Evolutionary conservation across 306 rosid species (phyloP).

Genomic region (Trifolium dubium): DNA sequence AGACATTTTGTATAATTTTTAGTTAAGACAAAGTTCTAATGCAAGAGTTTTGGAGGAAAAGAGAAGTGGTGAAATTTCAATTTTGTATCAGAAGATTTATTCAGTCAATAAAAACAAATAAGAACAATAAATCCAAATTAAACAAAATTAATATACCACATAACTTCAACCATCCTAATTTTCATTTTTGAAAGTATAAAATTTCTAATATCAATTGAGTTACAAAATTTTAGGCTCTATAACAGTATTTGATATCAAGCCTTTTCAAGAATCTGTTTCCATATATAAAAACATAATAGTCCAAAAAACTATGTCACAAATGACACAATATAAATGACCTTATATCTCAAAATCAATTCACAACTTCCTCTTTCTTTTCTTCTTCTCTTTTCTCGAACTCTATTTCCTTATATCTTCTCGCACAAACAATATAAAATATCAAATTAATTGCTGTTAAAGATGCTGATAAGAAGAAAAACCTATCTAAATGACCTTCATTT

Average conservation of each 20-base stretch:
- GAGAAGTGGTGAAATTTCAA: too few relatives aligned
- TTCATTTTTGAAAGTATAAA: neutral
- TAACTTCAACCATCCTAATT: neutral
- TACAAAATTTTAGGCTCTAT: neutral
- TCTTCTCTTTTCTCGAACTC: conserved; percentile 44
- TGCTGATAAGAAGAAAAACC: conserved; percentile 62
- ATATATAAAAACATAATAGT: neutral
- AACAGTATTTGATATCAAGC: neutral
- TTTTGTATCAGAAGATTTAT: too few relatives aligned
- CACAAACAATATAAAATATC: conserved; percentile 48
- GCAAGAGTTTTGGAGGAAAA: too few relatives aligned
- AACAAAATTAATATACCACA: neutral
- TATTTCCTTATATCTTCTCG: conserved; percentile 49
- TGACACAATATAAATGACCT: neutral
- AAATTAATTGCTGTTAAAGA: conserved; percentile 51
- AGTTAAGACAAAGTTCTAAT: too few relatives aligned
- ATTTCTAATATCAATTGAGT: neutral
- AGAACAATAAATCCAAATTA: neutral
- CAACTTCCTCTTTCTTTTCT: conserved; percentile 35
- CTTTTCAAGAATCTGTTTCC: neutral
- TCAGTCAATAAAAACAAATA: too few relatives aligned
- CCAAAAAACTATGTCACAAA: neutral
- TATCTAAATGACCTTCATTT: conserved; percentile 68
- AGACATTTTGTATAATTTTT: too few relatives aligned
- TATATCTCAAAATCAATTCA: conserved; percentile 11